Conservation (phyloP, 139 green algal species). For the Coccomyxa sp. region DNA sequence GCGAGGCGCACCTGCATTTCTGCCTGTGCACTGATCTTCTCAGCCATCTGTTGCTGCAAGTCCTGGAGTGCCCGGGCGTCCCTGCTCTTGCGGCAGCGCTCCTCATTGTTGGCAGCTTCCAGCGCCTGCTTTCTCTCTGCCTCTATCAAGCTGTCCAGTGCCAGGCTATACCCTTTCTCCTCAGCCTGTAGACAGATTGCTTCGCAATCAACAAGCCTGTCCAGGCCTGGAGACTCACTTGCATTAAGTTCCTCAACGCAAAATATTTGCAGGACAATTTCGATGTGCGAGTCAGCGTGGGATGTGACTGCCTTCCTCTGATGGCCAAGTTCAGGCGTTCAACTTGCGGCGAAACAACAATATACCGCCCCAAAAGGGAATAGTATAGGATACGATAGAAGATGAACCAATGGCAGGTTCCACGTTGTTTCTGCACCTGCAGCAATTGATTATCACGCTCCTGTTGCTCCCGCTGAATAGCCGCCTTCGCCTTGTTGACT, state of each 20-base stretch:
- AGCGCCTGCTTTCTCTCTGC: not conserved
- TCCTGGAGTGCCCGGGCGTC: not conserved
- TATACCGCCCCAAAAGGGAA: too few relatives aligned
- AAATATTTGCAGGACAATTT: too few relatives aligned
- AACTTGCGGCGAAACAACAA: not conserved
- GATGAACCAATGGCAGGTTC: not conserved
- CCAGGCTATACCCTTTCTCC: not conserved
- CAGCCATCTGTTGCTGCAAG: not conserved
- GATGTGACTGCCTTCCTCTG: not conserved
- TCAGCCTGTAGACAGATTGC: not conserved
- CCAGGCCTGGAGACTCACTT: not conserved
- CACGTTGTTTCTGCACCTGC: not conserved
- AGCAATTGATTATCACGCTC: not conserved
- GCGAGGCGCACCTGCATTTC: not conserved
- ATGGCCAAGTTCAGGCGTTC: not conserved
- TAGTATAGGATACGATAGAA: not conserved
- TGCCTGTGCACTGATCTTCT: too few relatives aligned
- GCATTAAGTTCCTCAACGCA: not conserved
- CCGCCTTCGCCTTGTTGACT: conserved; percentile 15
- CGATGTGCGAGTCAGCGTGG: too few relatives aligned
- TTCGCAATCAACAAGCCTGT: not conserved
- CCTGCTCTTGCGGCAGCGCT: not conserved
- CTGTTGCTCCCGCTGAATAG: conserved; percentile 18
- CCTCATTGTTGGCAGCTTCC: not conserved
- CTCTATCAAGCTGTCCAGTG: not conserved